Evolutionary conservation across 1,284 basidiomycete species (phyloP), one percentile per base, ranked within the genome.

Genomic region (Cryptococcus sp.): DNA sequence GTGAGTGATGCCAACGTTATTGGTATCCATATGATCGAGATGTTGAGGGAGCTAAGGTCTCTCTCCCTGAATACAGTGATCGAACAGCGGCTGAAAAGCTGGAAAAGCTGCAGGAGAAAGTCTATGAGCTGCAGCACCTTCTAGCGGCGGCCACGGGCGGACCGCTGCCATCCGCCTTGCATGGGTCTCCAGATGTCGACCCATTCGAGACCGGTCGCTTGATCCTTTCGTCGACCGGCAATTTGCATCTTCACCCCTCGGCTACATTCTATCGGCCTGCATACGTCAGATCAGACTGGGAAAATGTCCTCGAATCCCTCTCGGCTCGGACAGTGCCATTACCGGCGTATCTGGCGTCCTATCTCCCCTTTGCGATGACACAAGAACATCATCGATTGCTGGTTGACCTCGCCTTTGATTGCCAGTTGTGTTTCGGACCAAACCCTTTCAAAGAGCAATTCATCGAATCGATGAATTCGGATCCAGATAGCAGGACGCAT

Each of bases 211-310:
- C 63, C 0, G 65, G 65, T 0, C 53, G 62, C 5, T 49, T 64
- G 23, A 60, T 64, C 15, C 56, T 66, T 2, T 58, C 62, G 1
- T 54, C 52, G 10, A 62, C 59, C 1, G 65, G 65, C 25, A 62
- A 61, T 39, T 56, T 66, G 10, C 65, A 66, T 49, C 62, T 66
- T 13, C 61, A 50, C 34, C 63, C 65, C 1, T 58, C 59, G 3
- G 62, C 65, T 13, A 66, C 65, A n/a, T 66, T 66, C 54, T 66
- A 66, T 48, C 54, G 52, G 3, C 65, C 65, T 1, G 62, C 65
- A 0, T 55, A 64, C 47, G 52, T 62, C 6, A 59, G 52, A 19
- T 58, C 65, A 3, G 65, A 64, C 49, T 66, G 65, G 65, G 54
- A 57, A 37, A 49, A 60, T 16, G 55, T 54, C 11, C 54, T 66